These are phyloP conservation scores for Arabidopsis hybrid DNA, from an alignment of 441 rosid species.

Conservation along the genomic window DNA sequence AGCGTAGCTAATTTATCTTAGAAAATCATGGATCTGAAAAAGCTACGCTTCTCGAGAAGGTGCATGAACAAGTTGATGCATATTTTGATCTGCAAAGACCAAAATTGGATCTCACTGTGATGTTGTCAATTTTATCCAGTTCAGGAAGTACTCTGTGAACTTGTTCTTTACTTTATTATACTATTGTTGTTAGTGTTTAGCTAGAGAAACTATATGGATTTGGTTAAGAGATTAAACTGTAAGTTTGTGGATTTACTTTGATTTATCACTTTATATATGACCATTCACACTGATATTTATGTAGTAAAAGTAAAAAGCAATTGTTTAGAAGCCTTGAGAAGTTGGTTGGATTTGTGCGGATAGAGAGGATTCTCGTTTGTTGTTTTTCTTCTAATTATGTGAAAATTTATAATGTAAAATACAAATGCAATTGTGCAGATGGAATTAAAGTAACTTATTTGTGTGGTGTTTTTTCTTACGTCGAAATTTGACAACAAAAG, in stretches of 20 bases:
- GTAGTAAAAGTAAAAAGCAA: not conserved
- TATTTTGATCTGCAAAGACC: slow-evolving; percentile 9
- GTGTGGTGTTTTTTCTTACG: too few species aligned
- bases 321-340: not conserved
- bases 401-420: not conserved
- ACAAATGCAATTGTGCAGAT: too few species aligned
- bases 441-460: too few species aligned
- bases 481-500: too few species aligned
- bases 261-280: not conserved
- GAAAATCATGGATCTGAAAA: not conserved
- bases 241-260: not conserved
- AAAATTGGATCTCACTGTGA: not conserved
- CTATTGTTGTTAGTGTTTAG: not conserved
- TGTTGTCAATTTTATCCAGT: not conserved
- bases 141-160: not conserved
- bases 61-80: slow-evolving; percentile 23
- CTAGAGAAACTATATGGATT: not conserved
- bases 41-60: slow-evolving; percentile 29
- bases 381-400: not conserved
- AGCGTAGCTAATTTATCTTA: slow-evolving; percentile 1
- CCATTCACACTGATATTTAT: not conserved
- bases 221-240: not conserved
- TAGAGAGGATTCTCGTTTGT: not conserved
- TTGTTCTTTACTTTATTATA: not conserved
- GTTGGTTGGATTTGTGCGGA: not conserved